A percentile compares a stretch with the other conserved stretches of the same genome.
These are phyloP conservation scores for Fusarium nygamai DNA, from an alignment of 2,329 filamentous ascomycete species.

Conservation along the genomic window DNA sequence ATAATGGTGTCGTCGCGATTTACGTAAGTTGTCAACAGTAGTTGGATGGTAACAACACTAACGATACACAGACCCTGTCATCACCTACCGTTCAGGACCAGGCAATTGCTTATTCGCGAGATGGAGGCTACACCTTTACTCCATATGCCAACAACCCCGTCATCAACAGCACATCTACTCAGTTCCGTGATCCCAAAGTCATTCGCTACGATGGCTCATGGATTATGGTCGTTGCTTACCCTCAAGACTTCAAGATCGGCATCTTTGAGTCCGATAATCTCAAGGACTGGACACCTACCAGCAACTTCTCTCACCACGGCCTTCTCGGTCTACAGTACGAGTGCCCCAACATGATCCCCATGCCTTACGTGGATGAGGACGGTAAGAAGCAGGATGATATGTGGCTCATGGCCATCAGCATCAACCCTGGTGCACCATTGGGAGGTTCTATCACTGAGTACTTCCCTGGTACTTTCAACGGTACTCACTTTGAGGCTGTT, in stretches of 20 bases:
- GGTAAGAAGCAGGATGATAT: conserved; percentile 40
- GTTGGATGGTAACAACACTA: rapidly evolving
- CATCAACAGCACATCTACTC: conserved; percentile 60
- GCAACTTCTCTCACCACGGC: conserved; percentile 66
- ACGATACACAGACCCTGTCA: conserved; percentile 33
- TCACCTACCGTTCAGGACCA: conserved; percentile 57
- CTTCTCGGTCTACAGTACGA: conserved; percentile 68
- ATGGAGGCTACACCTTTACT: conserved; percentile 70
- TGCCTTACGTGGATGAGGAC: conserved; percentile 57
- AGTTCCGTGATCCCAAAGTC: conserved; percentile 75
- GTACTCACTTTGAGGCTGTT: conserved; percentile 64
- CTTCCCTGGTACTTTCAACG: conserved; percentile 69
- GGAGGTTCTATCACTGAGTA: conserved; percentile 67
- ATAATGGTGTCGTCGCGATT: conserved; percentile 68
- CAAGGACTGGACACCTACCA: conserved; percentile 60
- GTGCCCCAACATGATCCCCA: conserved; percentile 69
- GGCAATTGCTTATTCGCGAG: conserved; percentile 68
- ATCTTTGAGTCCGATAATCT: conserved; percentile 70
- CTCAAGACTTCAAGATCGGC: conserved; percentile 64
- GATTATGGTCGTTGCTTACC: conserved; percentile 66
- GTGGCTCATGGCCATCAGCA: conserved; percentile 60
- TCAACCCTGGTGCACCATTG: conserved; percentile 66
- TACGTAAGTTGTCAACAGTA: conserved; percentile 39
- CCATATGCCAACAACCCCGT: conserved; percentile 70
- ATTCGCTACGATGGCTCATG: conserved; percentile 66